Evolutionary conservation across 1,284 basidiomycete genomes (phyloP), one percentile per base, ranked within the genome.

Genomic region (Fomitopsis betulina): DNA sequence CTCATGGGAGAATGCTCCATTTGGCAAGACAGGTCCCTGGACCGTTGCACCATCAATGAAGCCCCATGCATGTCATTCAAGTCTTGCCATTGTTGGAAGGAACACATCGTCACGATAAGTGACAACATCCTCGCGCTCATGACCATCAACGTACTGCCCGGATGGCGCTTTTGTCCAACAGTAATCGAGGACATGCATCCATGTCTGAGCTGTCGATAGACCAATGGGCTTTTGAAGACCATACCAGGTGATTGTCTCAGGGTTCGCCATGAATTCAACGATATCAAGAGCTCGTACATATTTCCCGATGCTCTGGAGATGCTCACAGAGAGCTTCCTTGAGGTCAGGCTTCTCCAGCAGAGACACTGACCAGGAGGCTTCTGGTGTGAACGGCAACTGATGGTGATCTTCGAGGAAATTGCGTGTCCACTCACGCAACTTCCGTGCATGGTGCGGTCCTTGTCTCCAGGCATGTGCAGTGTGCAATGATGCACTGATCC

Each of bases 51-150:
- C 63, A 42, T 69, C 68, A 42, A 58, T n/a, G n/a, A n/a, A n/a
- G n/a, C n/a, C n/a, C n/a, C n/a, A n/a, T n/a, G n/a, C n/a, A n/a
- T n/a, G 56, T 55, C 65, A 62, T 57, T 74, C 66, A 57, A 60
- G 69, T 25, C 68, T 60, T 17, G 15, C 40, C 67, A 72, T 70
- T n/a, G 12, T 5, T 3, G 69, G 73, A n/a, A 76, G 59, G 55
- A 71, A 76, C 1, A 62, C 43, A 9, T 67, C 45, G 5, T 72
- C 37, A 0, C 66, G 61, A 64, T 76, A 74, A 15, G 69, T 53
- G 0, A 73, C 69, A 27, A 77, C 72, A 68, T 77, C 73, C 9
- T 53, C 55, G 7, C 64, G 59, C 51, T 76, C 70, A 64, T 76
- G 75, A 0, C 75, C 73, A 72, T 76, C 74, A 62, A 72, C 68